These are phyloP conservation scores for Colletotrichum lini DNA, from an alignment of 2,329 filamentous ascomycete species.

Conservation along the genomic window DNA sequence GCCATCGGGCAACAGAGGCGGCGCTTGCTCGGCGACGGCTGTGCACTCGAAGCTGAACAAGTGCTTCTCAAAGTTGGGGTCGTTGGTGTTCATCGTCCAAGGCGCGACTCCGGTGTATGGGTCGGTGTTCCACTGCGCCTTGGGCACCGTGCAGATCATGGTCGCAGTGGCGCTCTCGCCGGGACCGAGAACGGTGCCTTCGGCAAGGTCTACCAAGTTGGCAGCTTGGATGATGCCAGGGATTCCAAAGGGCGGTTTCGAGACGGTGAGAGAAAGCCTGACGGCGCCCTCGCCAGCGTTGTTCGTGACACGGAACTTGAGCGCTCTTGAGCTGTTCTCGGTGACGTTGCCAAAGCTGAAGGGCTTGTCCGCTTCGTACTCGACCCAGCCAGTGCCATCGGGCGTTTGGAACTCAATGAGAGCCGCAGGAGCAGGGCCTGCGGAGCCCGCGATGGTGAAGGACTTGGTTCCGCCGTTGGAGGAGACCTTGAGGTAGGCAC, in stretches of 20 bases:
- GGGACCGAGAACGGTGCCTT: constrained; percentile 65
- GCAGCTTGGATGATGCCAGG: constrained; percentile 66
- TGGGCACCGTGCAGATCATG: constrained; percentile 69
- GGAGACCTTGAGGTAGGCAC: constrained; percentile 62
- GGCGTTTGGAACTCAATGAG: constrained; percentile 68
- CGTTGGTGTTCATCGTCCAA: constrained; percentile 73
- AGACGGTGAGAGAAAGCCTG: constrained; percentile 69
- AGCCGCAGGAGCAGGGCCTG: constrained; percentile 64
- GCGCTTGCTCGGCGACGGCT: constrained; percentile 66
- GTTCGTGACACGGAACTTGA: constrained; percentile 69
- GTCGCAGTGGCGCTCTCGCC: constrained; percentile 66
- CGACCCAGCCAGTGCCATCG: constrained; percentile 66
- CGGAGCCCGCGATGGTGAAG: constrained; percentile 63
- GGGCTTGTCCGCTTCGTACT: constrained; percentile 57
- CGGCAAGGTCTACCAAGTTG: constrained; percentile 71
- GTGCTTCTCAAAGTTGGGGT: constrained; percentile 66
- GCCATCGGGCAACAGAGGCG: constrained; percentile 61
- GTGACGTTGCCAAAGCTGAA: constrained; percentile 71
- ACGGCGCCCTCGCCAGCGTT: constrained; percentile 60
- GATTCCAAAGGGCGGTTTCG: constrained; percentile 72
- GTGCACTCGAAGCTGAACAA: constrained; percentile 66
- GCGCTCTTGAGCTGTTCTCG: constrained; percentile 62
- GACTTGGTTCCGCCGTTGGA: constrained; percentile 65
- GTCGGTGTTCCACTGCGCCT: constrained; percentile 70
- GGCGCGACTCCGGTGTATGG: constrained; percentile 61